A percentile compares a stretch with the other conserved stretches of the same genome.
phyloP scores from a whole-genome alignment of 176 grass and related monocot species.

The Eleusine coracana region DNA sequence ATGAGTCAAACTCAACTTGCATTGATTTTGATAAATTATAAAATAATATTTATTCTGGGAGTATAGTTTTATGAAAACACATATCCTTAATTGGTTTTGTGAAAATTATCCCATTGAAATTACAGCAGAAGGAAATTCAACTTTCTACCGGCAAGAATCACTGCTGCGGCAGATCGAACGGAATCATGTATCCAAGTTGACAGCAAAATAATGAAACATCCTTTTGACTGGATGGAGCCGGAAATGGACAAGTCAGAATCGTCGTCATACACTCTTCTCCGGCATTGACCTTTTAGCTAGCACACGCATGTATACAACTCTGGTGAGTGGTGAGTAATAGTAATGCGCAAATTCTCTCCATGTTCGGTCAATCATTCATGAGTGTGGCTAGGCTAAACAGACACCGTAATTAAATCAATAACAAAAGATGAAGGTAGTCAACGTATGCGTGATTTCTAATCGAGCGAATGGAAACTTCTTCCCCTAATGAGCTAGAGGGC shows the following conservation, averaged over 20 bases:
- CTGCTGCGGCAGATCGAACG: neutral
- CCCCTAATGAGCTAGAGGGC: neutral
- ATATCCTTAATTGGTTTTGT: too few species aligned
- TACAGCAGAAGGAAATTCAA: neutral
- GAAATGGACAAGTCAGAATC: slow-evolving; percentile 7
- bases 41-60: too few species aligned
- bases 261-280: neutral
- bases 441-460: neutral
- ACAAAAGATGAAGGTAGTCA: neutral
- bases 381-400: neutral
- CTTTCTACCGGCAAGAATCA: neutral
- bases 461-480: neutral
- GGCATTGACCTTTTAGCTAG: neutral
- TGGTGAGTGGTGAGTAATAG: neutral
- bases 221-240: neutral
- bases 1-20: too few species aligned
- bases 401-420: neutral
- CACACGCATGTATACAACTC: neutral
- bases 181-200: neutral
- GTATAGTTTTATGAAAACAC: too few species aligned
- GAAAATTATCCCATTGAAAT: too few species aligned
- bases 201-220: neutral
- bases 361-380: neutral
- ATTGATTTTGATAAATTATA: too few species aligned
- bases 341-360: neutral